Evolutionary conservation across 2,329 filamentous ascomycete species (phyloP).

Genomic region (Lachnellula willkommii): DNA sequence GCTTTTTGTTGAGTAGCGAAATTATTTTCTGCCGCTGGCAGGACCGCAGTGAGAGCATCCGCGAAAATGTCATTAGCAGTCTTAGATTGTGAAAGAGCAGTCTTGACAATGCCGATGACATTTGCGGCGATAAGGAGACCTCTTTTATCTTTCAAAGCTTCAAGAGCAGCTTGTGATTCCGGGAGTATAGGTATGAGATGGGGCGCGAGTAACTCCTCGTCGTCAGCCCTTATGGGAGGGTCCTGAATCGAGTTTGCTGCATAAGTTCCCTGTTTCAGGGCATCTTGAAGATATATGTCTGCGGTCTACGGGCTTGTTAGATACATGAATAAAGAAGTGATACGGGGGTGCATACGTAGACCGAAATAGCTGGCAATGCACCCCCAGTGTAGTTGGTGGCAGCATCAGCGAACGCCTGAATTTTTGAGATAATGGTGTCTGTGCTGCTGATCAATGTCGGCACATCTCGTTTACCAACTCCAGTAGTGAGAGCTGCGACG

Average conservation of each 20-base stretch:
- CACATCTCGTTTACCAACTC: background rate
- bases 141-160: background rate
- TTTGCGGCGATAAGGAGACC: background rate
- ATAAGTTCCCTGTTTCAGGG: no score
- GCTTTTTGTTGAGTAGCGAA: background rate
- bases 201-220: no score
- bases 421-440: background rate
- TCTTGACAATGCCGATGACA: background rate
- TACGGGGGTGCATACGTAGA: background rate
- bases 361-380: background rate
- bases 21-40: background rate
- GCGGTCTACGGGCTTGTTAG: no score
- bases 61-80: background rate
- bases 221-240: no score
- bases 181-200: no score
- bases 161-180: background rate
- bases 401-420: background rate
- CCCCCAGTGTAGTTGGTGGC: background rate
- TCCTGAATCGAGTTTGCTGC: no score
- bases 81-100: background rate
- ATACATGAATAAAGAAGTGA: no score
- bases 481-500: background rate
- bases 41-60: background rate
- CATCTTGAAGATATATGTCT: no score
- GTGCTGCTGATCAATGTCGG: background rate